These are phyloP conservation scores for Alternaria alternata DNA, from an alignment of 2,329 filamentous ascomycete species.

Conservation along the genomic window DNA sequence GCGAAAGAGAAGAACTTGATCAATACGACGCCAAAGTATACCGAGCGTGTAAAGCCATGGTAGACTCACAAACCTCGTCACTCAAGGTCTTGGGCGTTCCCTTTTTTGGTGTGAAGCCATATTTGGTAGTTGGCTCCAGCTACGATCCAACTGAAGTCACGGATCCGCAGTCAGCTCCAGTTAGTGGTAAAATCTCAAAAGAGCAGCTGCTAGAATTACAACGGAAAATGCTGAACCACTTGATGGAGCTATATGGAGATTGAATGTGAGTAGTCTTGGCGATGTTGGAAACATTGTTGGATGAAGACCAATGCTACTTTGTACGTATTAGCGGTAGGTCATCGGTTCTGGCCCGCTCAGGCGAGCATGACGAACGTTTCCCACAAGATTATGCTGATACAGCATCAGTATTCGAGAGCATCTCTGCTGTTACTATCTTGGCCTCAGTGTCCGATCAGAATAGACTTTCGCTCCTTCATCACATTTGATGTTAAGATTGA, in stretches of 20 bases:
- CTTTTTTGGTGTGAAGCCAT: conserved; percentile 41
- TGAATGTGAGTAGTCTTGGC: conserved; percentile 2
- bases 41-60: conserved; percentile 66
- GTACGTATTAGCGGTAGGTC: not conserved
- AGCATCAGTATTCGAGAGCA: not conserved
- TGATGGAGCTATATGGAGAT: conserved; percentile 43
- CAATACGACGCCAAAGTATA: conserved; percentile 71
- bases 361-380: not conserved
- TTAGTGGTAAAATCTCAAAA: conserved; percentile 34
- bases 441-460: not conserved
- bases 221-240: conserved; percentile 48
- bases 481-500: not conserved
- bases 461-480: not conserved
- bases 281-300: not conserved
- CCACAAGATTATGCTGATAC: not conserved
- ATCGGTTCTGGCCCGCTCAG: not conserved
- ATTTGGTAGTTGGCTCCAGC: conserved; percentile 35
- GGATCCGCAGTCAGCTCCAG: conserved; percentile 2
- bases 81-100: conserved; percentile 61
- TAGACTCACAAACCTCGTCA: conserved; percentile 63
- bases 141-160: conserved; percentile 17
- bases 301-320: not conserved
- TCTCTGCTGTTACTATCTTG: not conserved
- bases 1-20: conserved; percentile 63
- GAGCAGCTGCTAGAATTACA: conserved; percentile 42